phyloP scores from a whole-genome alignment of 1,139 yeast genomes.

The Saccharomyces hybrid region DNA sequence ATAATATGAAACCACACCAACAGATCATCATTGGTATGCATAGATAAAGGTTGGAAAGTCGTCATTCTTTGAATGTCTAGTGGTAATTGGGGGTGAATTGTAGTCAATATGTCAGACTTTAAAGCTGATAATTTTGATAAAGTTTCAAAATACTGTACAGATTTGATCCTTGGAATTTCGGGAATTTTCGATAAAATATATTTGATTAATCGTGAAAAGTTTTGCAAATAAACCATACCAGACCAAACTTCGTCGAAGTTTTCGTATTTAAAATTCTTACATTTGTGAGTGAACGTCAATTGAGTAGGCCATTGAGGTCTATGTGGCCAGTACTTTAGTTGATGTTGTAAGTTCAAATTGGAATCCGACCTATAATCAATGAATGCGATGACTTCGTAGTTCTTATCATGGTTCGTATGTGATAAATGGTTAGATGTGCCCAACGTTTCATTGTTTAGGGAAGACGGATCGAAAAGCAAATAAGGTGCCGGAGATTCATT shows the following conservation, averaged over 20 bases:
- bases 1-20: slow-evolving; percentile 53
- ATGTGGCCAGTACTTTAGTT: slow-evolving; percentile 18
- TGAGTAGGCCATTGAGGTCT: slow-evolving; percentile 46
- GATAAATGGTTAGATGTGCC: not conserved
- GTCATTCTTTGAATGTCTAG: slow-evolving; percentile 17
- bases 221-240: slow-evolving; percentile 46
- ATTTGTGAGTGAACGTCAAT: slow-evolving; percentile 51
- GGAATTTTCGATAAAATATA: slow-evolving; percentile 37
- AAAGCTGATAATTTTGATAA: slow-evolving; percentile 15
- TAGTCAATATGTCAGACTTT: slow-evolving; percentile 10
- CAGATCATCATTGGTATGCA: slow-evolving; percentile 40
- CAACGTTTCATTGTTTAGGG: not conserved
- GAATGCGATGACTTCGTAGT: not conserved
- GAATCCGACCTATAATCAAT: not conserved
- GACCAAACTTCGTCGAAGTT: slow-evolving; percentile 52
- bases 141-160: slow-evolving; percentile 31
- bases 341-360: slow-evolving; percentile 12
- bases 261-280: slow-evolving; percentile 48
- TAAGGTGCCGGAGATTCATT: slow-evolving; percentile 1
- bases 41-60: slow-evolving; percentile 32
- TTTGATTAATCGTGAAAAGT: slow-evolving; percentile 40
- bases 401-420: not conserved
- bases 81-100: slow-evolving; percentile 11
- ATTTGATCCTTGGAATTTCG: slow-evolving; percentile 27
- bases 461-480: slow-evolving; percentile 1